Evolutionary conservation across 352 stramenopile species (phyloP), one percentile per base, ranked within the genome.

Genomic region (Phytophthora citrophthora): DNA sequence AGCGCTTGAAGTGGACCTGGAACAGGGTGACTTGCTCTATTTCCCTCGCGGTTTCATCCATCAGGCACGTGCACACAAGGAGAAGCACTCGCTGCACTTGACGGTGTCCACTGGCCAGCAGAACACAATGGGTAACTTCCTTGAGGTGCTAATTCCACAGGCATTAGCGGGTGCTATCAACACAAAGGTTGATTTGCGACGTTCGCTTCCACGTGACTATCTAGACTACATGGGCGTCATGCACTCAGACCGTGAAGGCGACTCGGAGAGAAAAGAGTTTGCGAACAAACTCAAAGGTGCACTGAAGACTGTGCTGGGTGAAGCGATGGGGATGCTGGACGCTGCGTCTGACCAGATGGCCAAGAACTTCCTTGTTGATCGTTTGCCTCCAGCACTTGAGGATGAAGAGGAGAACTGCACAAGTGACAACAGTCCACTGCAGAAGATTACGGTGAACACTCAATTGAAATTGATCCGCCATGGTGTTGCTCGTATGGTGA

Each of bases 31-130:
- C 53, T 51, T 97, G 70, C 73, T 97, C n/a, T 97, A 97, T 70
- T 92, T 97, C 40, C 91, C 91, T 10, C 79, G 91, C 13, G 91
- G 91, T 24, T 97, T 93, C 58, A 92, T 96, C 49, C 91, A 97
- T 54, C 86, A 97, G 49, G 91, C 91, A 18, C 68, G 74, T 4
- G 76, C 81, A 20, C 61, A 74, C 26, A 70, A 76, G 32, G 79
- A 93, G 39, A 79, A 58, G 18, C 66, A 90, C 54, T 97, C 90
- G 23, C 66, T 97, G 48, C 91, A 97, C 61, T 70, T 97, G 45
- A 97, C 91, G 0, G 83, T 97, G n/a, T 97, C 89, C 1, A 90
- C 88, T 7, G 88, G 85, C 45, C 88, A 96, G 74, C 81, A 94
- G 55, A 96, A 96, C 66, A 83, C 83, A 27, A 83, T 88, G 27